Evolutionary conservation across 2,329 filamentous ascomycete species (phyloP).

Genomic region (Aspergillaceae sp.): DNA sequence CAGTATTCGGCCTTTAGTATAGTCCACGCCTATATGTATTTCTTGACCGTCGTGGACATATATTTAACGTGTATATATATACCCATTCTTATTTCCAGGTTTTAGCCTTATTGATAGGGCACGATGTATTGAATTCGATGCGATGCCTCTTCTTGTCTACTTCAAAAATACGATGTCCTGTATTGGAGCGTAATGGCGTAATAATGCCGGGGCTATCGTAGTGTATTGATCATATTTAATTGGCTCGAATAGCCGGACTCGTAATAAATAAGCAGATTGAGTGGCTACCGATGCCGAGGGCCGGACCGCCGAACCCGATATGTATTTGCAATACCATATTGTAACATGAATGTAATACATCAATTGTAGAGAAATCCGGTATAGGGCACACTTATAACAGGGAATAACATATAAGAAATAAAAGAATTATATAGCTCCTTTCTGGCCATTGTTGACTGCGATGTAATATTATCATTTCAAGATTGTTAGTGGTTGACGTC

Average conservation of each 20-base stretch:
- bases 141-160: not conserved
- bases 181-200: not conserved
- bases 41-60: not conserved
- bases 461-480: not conserved
- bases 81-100: too few species aligned
- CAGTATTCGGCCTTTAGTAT: not conserved
- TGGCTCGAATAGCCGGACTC: not conserved
- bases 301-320: not conserved
- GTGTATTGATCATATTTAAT: not conserved
- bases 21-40: not conserved
- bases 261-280: not conserved
- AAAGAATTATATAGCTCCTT: not conserved
- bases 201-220: not conserved
- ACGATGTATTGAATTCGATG: not conserved
- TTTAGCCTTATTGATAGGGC: not conserved
- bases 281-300: not conserved
- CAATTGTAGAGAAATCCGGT: not conserved
- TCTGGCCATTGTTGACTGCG: too few species aligned
- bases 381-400: not conserved
- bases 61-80: too few species aligned
- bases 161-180: not conserved
- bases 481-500: not conserved
- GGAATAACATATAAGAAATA: not conserved
- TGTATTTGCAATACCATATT: not conserved
- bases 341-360: not conserved